Conservation (phyloP, 2,329 filamentous ascomycete genomes). For the Cladosporium sp. region DNA sequence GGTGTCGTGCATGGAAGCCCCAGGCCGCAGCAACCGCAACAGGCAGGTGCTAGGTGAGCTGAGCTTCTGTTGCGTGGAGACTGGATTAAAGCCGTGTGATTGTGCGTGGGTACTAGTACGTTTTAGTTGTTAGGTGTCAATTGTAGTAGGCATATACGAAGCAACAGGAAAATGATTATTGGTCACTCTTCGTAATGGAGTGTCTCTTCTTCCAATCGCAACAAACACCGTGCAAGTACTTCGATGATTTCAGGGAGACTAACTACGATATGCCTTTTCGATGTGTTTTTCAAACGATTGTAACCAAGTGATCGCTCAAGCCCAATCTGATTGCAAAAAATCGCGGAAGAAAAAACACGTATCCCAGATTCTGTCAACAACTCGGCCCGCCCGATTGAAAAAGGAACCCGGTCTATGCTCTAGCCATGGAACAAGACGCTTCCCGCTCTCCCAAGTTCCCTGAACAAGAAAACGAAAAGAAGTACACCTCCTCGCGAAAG, state of each 20-base stretch:
- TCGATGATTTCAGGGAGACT: background rate
- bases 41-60: conserved; percentile 34
- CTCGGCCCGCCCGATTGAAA: background rate
- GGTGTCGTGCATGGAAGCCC: conserved; percentile 34
- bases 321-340: background rate
- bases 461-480: background rate
- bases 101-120: background rate
- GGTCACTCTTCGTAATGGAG: background rate
- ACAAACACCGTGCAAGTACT: background rate
- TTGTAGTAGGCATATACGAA: background rate
- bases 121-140: background rate
- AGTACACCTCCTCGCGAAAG: background rate
- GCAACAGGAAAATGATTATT: conserved; percentile 2
- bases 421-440: background rate
- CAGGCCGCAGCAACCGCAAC: conserved; percentile 29
- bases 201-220: background rate
- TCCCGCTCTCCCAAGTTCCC: background rate
- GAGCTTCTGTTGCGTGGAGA: background rate
- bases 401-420: background rate
- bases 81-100: background rate
- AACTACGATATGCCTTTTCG: background rate
- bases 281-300: background rate
- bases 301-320: background rate
- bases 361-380: background rate
- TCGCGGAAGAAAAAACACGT: background rate